Base-by-base conservation (phyloP, 352 stramenopile genomes). In the Phytopythium sindhum region DNA sequence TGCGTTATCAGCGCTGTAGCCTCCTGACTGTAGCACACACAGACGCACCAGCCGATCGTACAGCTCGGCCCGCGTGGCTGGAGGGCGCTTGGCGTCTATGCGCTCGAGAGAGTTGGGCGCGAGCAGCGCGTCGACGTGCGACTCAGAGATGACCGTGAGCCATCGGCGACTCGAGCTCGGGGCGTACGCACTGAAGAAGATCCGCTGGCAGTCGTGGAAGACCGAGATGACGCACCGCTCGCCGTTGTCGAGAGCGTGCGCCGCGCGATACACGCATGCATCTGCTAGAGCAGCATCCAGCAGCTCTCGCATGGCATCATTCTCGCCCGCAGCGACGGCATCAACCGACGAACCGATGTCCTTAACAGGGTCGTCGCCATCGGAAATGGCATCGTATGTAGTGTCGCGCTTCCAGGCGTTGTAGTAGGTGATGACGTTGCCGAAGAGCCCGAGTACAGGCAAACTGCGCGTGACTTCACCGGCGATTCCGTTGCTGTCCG, bases 151-250 rank as follows among this genome's bases (percentile, higher is more conserved):
- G 7, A 73, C 65, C 4, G 72, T 74, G 33, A 86, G 72, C 84
- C 84, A 92, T 9, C 74, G 60, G 28, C 71, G 77, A 45, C 75
- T 78, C 7, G 72, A 77, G 1, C 59, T 61, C 0, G 86, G 84
- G 9, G 89, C 80, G 67, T 95, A 95, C 6, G 70, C 82, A 26
- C 63, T 88, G 37, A 89, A 82, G 52, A 78, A 95, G 28, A 92
- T 67, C 37, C 78, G 76, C 54, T 78, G 66, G 52, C 81, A 92
- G 63, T 95, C 84, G 48, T 91, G 86, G 33, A 77, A 90, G 24
- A 95, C 68, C 12, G 61, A 86, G n/a, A 93, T 54, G 14, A 95
- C 61, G 29, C 80, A 89, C 0, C 75, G 78, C 8, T 76, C 71
- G 23, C 63, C 64, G n/a, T 65, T 48, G 28, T 80, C 65, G 2